Percentiles rank a stretch among this genome's conserved stretches.
Evolutionary conservation across 208 protist genomes (phyloP).

Genomic region (Leishmania braziliensis): DNA sequence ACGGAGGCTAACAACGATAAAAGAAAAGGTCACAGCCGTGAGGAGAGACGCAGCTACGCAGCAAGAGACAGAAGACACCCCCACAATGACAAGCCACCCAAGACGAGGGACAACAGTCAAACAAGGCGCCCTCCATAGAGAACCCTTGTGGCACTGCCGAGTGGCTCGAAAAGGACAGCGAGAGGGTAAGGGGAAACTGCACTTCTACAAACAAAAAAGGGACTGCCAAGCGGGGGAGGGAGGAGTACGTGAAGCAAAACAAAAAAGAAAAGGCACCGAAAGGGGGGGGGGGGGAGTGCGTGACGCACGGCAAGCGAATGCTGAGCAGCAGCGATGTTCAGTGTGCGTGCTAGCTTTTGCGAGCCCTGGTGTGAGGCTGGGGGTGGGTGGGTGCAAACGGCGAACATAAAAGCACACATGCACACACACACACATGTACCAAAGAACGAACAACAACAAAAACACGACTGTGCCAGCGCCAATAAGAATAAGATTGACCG

Average conservation of each 20-base stretch:
- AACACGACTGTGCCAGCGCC: background rate
- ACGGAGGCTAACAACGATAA: background rate
- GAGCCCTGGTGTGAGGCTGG: background rate
- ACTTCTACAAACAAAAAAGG: background rate
- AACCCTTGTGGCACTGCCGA: background rate
- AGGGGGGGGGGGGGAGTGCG: background rate
- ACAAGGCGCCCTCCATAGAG: background rate
- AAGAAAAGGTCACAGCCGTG: background rate
- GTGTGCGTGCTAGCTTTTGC: background rate
- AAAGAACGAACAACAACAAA: background rate
- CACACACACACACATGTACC: background rate
- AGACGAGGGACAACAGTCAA: constrained; percentile 4
- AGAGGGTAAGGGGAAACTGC: background rate
- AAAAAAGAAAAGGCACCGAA: background rate
- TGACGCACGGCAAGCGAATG: background rate
- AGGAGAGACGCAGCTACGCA: background rate
- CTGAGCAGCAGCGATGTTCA: background rate
- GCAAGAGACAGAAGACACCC: background rate
- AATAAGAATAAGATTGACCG: too few relatives aligned
- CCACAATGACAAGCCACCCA: constrained; percentile 4
- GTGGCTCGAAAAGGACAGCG: background rate
- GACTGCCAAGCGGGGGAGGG: background rate
- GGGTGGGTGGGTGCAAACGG: background rate
- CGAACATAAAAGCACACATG: background rate
- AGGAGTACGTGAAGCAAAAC: background rate